These are phyloP conservation scores for Debaryomyces hansenii DNA, from an alignment of 805 yeast species.

Conservation along the genomic window DNA sequence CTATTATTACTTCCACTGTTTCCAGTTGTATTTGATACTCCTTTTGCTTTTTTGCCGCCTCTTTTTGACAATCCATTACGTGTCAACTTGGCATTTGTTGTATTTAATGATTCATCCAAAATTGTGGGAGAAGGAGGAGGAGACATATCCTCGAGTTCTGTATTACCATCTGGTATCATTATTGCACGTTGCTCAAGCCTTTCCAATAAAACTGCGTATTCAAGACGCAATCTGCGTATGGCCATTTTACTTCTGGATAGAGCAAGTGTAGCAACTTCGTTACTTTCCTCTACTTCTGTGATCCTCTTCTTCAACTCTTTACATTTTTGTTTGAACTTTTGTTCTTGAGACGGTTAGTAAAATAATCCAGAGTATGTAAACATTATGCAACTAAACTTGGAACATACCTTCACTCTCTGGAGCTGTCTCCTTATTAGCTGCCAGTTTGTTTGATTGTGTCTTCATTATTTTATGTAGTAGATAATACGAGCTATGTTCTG, in stretches of 20 bases:
- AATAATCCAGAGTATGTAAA: no score
- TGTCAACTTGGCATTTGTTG: conserved; percentile 17
- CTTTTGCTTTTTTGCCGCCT: conserved; percentile 16
- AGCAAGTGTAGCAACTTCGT: conserved; percentile 73
- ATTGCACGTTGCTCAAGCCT: conserved; percentile 63
- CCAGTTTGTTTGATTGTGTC: conserved; percentile 8
- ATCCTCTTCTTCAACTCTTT: conserved; percentile 69
- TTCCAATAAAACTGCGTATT: conserved; percentile 78
- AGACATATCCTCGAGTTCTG: conserved; percentile 34
- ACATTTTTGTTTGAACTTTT: conserved; percentile 61
- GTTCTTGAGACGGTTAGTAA: conserved; percentile 20
- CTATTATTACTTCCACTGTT: conserved; percentile 20
- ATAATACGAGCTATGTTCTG: no score
- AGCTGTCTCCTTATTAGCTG: conserved; percentile 22
- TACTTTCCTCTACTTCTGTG: conserved; percentile 69
- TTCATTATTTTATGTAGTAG: conserved; percentile 1
- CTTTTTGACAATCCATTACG: conserved; percentile 20
- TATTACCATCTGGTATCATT: conserved; percentile 24
- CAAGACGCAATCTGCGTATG: conserved; percentile 76
- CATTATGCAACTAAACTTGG: background rate
- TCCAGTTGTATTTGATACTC: conserved; percentile 14
- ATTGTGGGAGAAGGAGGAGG: conserved; percentile 41
- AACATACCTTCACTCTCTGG: conserved; percentile 44
- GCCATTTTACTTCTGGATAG: conserved; percentile 75
- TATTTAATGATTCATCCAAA: conserved; percentile 30